These are phyloP conservation scores for Puccinia coronata DNA, from an alignment of 1,284 basidiomycete genomes.

Conservation along the genomic window DNA sequence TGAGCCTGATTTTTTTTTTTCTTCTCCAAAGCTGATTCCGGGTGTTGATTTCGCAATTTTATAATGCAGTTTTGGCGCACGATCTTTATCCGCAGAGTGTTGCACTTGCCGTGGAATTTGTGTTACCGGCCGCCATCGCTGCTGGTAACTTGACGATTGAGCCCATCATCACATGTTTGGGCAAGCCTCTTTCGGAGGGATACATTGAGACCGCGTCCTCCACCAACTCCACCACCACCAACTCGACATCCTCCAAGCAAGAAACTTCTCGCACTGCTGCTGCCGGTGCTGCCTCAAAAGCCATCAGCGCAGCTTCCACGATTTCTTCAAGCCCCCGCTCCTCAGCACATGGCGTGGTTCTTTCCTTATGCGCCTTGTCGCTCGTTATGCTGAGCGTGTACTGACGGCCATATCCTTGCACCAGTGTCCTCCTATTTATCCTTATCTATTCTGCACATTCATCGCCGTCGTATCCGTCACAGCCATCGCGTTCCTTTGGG, in stretches of 20 bases:
- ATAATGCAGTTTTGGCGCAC: constrained; percentile 54
- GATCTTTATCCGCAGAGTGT: constrained; percentile 72
- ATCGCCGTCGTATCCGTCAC: not conserved
- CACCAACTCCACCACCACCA: not conserved
- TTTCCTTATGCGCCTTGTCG: not conserved
- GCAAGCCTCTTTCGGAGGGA: constrained; percentile 65
- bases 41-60: not conserved
- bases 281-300: not conserved
- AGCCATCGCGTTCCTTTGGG: constrained; percentile 7
- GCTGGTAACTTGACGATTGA: constrained; percentile 59
- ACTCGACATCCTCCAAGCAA: not conserved
- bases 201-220: constrained; percentile 63
- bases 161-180: constrained; percentile 69
- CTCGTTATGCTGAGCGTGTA: not conserved
- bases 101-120: constrained; percentile 82
- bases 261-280: not conserved
- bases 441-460: not conserved
- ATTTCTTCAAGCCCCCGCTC: not conserved
- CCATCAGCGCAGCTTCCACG: not conserved
- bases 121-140: constrained; percentile 69
- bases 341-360: not conserved
- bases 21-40: too few species aligned
- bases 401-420: not conserved
- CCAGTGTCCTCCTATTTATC: not conserved
- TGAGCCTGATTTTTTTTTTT: not conserved